phyloP scores from a whole-genome alignment of 139 green algal genomes.

The Tetraselmis chui region DNA sequence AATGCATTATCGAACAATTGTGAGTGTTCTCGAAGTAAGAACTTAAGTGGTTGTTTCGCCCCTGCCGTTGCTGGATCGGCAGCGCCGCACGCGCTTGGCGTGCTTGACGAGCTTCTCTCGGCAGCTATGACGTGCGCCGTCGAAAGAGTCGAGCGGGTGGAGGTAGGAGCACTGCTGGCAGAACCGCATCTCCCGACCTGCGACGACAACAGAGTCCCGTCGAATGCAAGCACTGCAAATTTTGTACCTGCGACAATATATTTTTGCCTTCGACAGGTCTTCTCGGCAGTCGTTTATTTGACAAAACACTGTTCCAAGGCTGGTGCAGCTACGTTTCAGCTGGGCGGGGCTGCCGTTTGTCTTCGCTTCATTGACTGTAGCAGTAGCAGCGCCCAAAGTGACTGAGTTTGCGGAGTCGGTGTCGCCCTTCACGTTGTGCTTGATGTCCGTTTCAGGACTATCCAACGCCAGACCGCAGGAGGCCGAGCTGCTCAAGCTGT shows the following conservation, averaged over 20 bases:
- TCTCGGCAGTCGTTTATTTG: background rate
- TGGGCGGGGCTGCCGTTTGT: background rate
- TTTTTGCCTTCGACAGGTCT: background rate
- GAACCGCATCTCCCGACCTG: background rate
- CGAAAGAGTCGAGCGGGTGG: background rate
- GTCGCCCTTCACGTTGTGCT: background rate
- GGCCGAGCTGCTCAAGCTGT: background rate
- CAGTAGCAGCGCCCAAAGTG: background rate
- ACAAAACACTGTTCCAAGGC: background rate
- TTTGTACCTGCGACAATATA: background rate
- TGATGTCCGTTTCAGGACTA: background rate
- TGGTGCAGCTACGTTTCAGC: background rate
- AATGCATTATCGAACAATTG: no score
- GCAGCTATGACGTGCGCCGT: background rate
- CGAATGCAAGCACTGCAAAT: background rate
- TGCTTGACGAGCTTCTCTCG: background rate
- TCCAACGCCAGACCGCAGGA: background rate
- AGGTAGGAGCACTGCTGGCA: background rate
- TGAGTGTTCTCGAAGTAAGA: no score
- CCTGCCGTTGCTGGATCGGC: no score
- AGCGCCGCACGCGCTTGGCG: background rate
- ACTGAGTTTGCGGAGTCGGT: background rate
- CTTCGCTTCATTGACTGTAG: background rate
- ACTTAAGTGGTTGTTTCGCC: no score
- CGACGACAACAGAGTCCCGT: background rate